Evolutionary conservation across 805 yeast species (phyloP), one percentile per base, ranked within the genome.

Genomic region (Wickerhamomyces strasburgensis): DNA sequence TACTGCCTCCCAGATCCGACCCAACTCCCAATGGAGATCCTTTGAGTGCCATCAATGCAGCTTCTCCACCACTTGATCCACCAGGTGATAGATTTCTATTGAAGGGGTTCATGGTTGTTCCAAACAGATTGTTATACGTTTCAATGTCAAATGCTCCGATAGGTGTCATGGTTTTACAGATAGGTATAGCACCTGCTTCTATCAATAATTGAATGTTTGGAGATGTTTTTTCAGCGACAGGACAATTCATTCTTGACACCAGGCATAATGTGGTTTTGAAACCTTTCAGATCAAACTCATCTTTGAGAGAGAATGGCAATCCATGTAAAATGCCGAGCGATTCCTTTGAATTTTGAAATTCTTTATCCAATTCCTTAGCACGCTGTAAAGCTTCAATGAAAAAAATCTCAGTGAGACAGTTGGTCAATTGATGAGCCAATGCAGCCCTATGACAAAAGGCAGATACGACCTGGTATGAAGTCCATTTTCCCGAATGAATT

Each of bases 281-380:
- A 7, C 78, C 80, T 37, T 60, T 60, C 34, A 76, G 46, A 34
- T 56, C 55, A 30, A 54, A 36, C 21, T 57, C 54, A 28, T 57
- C 80, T 42, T 80, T 80, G 37, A 79, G 58, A 0, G 84, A 75
- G 27, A 80, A 59, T 3, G 87, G 87, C 14, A 80, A 51, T 0
- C 87, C 87, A 47, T 80, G 87, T 32, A 80, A 64, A 3, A 81
- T 80, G 23, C 87, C 87, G 29, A 69, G 54, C 2, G 70, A 54
- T 44, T 71, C 62, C 7, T 80, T 81, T 27, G 70, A 58, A 44
- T 33, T 16, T 36, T 54, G 52, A 39, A 43, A 72, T 46, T 70
- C 65, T 5, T 61, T 70, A 51, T 80, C 88, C 43, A 78, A 62
- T 36, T 54, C 63, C 43, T 65, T 54, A 5, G 87, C 87, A 33